A percentile compares a stretch with the other conserved stretches of the same genome.
Evolutionary conservation across 164 flowering plant species (phyloP).

Genomic region (Magnolia sinica): DNA sequence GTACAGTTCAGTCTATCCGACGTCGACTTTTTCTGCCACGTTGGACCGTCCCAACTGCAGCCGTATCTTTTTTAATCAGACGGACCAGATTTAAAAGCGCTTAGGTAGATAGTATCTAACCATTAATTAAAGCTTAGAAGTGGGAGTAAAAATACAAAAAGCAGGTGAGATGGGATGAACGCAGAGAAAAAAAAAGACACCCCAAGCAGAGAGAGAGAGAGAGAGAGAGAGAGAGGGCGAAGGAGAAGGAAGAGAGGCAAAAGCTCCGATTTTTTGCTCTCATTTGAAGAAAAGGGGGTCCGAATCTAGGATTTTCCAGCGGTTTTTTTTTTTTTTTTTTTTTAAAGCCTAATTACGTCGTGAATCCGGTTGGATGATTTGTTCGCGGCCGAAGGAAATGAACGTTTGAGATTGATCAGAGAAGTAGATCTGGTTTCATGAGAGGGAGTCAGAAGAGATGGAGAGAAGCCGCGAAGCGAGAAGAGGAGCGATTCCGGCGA

Average conservation of each 20-base stretch:
- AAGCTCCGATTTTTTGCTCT: background rate
- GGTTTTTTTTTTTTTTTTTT: no score
- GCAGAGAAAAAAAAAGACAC: background rate
- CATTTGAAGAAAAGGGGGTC: conserved; percentile 3
- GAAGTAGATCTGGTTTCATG: conserved; percentile 16
- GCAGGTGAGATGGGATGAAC: conserved; percentile 34
- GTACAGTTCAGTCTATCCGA: conserved; percentile 10
- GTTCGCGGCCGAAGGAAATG: background rate
- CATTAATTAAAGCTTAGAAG: conserved; percentile 37
- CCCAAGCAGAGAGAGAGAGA: background rate
- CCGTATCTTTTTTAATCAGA: conserved; percentile 19
- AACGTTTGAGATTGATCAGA: background rate
- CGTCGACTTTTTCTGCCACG: conserved; percentile 44
- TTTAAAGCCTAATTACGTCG: conserved; percentile 11
- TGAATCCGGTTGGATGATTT: conserved; percentile 9
- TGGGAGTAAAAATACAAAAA: conserved; percentile 39
- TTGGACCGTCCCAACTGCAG: conserved; percentile 14
- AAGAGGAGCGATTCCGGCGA: conserved; percentile 52
- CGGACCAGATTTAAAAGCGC: conserved; percentile 21
- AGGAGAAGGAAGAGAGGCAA: conserved; percentile 7
- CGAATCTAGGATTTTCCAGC: conserved; percentile 7
- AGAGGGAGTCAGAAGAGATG: conserved; percentile 31
- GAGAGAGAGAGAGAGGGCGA: conserved; percentile 23
- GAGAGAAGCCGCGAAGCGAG: conserved; percentile 80
- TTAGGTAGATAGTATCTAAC: conserved; percentile 25